A percentile compares a stretch with the other conserved stretches of the same genome.
These are phyloP conservation scores for Ilyonectria sp. DNA, from an alignment of 2,329 filamentous ascomycete genomes.

Conservation along the genomic window DNA sequence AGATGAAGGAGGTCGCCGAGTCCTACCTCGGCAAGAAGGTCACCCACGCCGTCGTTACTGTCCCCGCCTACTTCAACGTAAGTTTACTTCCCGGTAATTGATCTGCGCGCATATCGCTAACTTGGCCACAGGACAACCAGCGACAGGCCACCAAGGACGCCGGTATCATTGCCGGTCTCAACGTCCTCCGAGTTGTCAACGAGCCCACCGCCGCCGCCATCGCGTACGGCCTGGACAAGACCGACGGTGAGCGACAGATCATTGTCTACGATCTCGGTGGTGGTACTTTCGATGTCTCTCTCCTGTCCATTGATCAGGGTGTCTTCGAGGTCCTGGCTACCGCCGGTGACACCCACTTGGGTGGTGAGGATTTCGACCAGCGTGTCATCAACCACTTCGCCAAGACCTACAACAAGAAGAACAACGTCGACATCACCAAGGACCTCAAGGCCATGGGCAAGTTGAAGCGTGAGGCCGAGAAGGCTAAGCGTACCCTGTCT, in stretches of 20 bases:
- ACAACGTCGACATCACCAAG: conserved; percentile 92
- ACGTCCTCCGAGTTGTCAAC: conserved; percentile 96
- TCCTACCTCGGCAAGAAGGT: conserved; percentile 86
- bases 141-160: conserved; percentile 97
- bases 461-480: conserved; percentile 99
- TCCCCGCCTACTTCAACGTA: conserved; percentile 95
- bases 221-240: conserved; percentile 94
- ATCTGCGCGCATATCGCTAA: conserved; percentile 38
- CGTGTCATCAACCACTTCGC: conserved; percentile 95
- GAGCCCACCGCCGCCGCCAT: conserved; percentile 96
- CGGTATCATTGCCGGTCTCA: conserved; percentile 91
- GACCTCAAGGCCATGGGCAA: conserved; percentile 99
- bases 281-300: conserved; percentile 95
- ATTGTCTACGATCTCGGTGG: conserved; percentile 95
- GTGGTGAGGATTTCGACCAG: conserved; percentile 99
- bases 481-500: conserved; percentile 98
- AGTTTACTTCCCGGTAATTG: conserved; percentile 36
- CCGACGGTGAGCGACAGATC: conserved; percentile 86
- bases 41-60: conserved; percentile 91
- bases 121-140: conserved; percentile 79
- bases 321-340: conserved; percentile 96
- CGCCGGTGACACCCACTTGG: conserved; percentile 96
- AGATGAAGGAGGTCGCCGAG: conserved; percentile 90
- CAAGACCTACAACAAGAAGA: conserved; percentile 99
- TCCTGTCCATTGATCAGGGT: conserved; percentile 91